Base-by-base conservation (phyloP, 805 yeast species). In the Candida gorgasii region DNA sequence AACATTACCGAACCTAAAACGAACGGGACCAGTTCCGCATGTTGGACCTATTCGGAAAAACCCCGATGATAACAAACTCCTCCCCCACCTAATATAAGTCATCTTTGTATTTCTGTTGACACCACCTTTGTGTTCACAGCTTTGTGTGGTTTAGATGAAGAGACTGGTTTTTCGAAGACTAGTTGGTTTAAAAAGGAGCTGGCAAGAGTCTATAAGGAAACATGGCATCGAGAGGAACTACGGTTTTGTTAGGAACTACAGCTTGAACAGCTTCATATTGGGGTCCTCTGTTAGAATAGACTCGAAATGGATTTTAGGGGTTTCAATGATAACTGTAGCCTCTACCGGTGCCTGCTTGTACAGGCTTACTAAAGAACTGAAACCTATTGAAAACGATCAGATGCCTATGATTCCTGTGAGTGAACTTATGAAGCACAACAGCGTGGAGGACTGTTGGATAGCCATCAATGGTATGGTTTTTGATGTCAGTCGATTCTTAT, bases 341-440 rank as follows among this genome's bases (percentile, higher is more conserved):
- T 27, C 6, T 11, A 27, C 30, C 14, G 9, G 17, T 27, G 30
- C 5, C 30, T 5, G 5, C n/a, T n/a, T n/a, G n/a, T n/a, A n/a
- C n/a, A n/a, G n/a, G n/a, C n/a, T n/a, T n/a, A n/a, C n/a, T n/a
- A n/a, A n/a, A n/a, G n/a, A n/a, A n/a, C n/a, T n/a, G 8, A 27
- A 27, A 13, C 30, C 86, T 84, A 80, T 44, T 72, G 79, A 15
- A 87, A 49, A 57, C 12, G 30, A 27, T 27, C 30, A 27, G 5
- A 27, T 27, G 30, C 30, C 30, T 4, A 13, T 30, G 13, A 40
- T 51, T 24, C 36, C 50, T 5, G 51, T 49, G 3, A 44, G 39
- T 11, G 57, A 54, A 35, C 39, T 54, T 5, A 26, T 38, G 40
- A 54, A 50, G 32, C 59, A 54, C 19, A 48, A 50, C 20, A 35